These are phyloP conservation scores for Macrophomina phaseolina DNA, from an alignment of 2,329 filamentous ascomycete species.

Conservation along the genomic window DNA sequence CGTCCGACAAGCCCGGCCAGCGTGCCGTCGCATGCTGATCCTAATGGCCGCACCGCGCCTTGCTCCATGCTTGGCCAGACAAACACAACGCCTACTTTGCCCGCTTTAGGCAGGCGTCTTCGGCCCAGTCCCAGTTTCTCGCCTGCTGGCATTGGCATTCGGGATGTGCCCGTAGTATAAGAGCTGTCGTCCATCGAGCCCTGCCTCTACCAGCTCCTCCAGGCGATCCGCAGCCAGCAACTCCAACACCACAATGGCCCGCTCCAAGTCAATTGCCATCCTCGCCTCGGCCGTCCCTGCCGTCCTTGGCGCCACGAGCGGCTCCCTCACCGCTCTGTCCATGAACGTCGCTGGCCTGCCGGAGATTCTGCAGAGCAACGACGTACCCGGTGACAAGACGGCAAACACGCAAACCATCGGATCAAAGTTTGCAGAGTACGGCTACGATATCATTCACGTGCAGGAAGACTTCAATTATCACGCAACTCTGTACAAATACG, in stretches of 20 bases:
- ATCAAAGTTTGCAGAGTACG: slow-evolving; percentile 60
- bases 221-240: neutral
- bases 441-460: slow-evolving; percentile 64
- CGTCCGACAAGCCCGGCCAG: slow-evolving; percentile 3
- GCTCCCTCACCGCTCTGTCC: slow-evolving; percentile 59
- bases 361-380: slow-evolving; percentile 62
- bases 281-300: slow-evolving; percentile 17
- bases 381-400: slow-evolving; percentile 66
- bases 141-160: slow-evolving; percentile 17
- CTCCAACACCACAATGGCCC: slow-evolving; percentile 9
- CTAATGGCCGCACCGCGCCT: neutral
- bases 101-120: slow-evolving; percentile 13
- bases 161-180: neutral
- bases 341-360: slow-evolving; percentile 69
- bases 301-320: slow-evolving; percentile 13
- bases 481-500: slow-evolving; percentile 65
- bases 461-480: slow-evolving; percentile 77
- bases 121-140: neutral
- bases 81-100: neutral
- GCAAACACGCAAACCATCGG: slow-evolving; percentile 65
- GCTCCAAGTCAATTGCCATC: slow-evolving; percentile 2
- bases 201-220: neutral
- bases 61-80: neutral
- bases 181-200: neutral
- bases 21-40: slow-evolving; percentile 12